A percentile compares a stretch with the other conserved stretches of the same genome.
phyloP scores from a whole-genome alignment of 2,329 filamentous ascomycete genomes.

The Monosporascus cannonballus region DNA sequence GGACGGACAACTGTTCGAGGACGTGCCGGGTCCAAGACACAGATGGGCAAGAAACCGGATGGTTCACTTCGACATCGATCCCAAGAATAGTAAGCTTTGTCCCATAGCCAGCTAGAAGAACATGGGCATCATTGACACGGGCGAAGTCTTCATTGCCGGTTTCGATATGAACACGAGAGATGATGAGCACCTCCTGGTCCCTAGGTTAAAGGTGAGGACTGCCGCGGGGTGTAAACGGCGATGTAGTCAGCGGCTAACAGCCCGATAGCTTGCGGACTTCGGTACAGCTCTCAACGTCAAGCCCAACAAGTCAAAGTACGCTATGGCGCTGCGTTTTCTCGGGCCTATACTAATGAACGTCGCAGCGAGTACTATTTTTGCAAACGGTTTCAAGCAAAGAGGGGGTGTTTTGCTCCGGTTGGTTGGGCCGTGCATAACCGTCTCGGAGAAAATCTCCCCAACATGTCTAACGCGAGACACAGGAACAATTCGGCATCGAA shows the following conservation, averaged over 20 bases:
- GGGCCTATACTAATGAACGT: background rate
- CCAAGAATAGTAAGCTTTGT: conserved; percentile 11
- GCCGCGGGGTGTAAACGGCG: too few species aligned
- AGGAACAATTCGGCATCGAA: conserved; percentile 18
- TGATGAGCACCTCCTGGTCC: conserved; percentile 12
- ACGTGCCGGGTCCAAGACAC: conserved; percentile 4
- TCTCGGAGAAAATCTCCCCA: too few species aligned
- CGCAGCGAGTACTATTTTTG: conserved; percentile 7
- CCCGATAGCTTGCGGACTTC: conserved; percentile 14
- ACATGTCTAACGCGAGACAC: too few species aligned
- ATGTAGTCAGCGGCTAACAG: background rate
- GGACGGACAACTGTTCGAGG: conserved; percentile 14
- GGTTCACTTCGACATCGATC: conserved; percentile 20
- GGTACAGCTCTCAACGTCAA: conserved; percentile 7
- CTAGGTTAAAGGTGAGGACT: conserved; percentile 14
- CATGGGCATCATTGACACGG: background rate
- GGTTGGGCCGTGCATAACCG: background rate
- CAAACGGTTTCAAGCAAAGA: conserved; percentile 4
- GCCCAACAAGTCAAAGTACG: conserved; percentile 14
- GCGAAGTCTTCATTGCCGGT: conserved; percentile 11
- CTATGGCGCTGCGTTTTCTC: background rate
- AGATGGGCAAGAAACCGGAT: conserved; percentile 11
- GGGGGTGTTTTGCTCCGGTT: conserved; percentile 10
- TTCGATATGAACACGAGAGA: conserved; percentile 8
- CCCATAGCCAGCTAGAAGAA: background rate